Percentiles rank a stretch among this genome's conserved stretches.
Evolutionary conservation across 1,284 basidiomycete species (phyloP).

Genomic region (Cronartium quercuum): DNA sequence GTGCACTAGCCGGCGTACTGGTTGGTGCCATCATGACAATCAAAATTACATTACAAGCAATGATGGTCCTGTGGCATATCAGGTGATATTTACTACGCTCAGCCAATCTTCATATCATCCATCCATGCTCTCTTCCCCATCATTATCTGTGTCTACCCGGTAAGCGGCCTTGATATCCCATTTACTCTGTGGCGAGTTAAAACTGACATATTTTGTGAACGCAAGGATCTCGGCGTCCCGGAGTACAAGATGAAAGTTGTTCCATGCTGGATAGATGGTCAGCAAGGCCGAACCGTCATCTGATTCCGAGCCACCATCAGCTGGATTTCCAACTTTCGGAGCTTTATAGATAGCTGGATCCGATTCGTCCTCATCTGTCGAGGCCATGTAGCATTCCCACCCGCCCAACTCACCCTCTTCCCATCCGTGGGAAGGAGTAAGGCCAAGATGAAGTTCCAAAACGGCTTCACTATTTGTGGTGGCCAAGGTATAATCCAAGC

Average conservation of each 20-base stretch:
- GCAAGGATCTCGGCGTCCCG: slow-evolving; percentile 81
- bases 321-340: slow-evolving; percentile 51
- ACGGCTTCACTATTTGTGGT: slow-evolving; percentile 73
- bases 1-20: no score
- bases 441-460: slow-evolving; percentile 79
- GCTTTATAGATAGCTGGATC: slow-evolving; percentile 84
- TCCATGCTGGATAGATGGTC: slow-evolving; percentile 84
- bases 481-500: slow-evolving; percentile 90
- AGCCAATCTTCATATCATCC: not conserved
- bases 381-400: slow-evolving; percentile 96
- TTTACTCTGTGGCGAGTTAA: slow-evolving; percentile 29
- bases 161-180: slow-evolving; percentile 38
- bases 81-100: no score
- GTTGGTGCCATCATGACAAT: no score
- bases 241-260: slow-evolving; percentile 78
- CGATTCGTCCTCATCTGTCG: slow-evolving; percentile 76
- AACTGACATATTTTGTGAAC: slow-evolving; percentile 35
- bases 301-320: slow-evolving; percentile 53
- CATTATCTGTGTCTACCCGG: not conserved
- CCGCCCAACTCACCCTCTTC: slow-evolving; percentile 76
- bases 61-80: no score
- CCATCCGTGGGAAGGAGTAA: slow-evolving; percentile 76
- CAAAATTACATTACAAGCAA: no score
- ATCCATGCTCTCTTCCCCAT: not conserved
- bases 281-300: slow-evolving; percentile 75